Base-by-base conservation (phyloP, 768 basidiomycete genomes). In the Auriscalpium microsporum region DNA sequence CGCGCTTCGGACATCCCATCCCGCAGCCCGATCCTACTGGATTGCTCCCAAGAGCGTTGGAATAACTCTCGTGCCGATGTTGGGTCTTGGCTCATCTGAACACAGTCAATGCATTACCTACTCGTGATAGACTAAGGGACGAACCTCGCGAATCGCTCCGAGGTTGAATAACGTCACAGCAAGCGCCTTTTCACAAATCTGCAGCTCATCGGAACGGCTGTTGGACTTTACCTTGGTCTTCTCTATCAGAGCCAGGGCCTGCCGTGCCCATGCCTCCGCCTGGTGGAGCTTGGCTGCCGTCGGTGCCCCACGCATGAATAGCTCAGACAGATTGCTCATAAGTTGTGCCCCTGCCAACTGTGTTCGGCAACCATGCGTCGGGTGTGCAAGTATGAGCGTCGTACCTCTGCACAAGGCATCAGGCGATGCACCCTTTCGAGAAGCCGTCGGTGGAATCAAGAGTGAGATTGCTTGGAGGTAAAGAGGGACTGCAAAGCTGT, bases 391-490 rank as follows among this genome's bases (percentile, higher is more conserved):
- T n/a, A 48, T 4, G 16, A 7, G 42, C 10, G 40, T 57, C 69
- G 28, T 53, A 84, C 84, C 84, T 69, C 81, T 72, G 63, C 86
- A 88, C 50, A 72, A 73, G 57, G 86, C 79, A 56, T 82, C 79
- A 1, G 68, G 33, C 14, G 62, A 61, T 11, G 68, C 65, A 13
- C 62, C 58, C 45, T 67, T 65, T 56, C 48, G 57, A 10, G 56
- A 58, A 48, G 23, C 51, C 16, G 62, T 59, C 0, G 73, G 68
- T 3, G 81, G 82, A 14, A 86, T 71, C 47, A 87, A 73, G 19
- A 86, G 69, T 0, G 80, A 78, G 46, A 84, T 75, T 8, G 84
- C 82, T 57, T 83, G 83, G 10, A 85, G 71, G 66, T 87, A 87
- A 6, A 87, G 73, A 2, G 79, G 78, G 62, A 83, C 71, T 0